phyloP scores from a whole-genome alignment of 345 rosid species.

The Hibiscus trionum region DNA sequence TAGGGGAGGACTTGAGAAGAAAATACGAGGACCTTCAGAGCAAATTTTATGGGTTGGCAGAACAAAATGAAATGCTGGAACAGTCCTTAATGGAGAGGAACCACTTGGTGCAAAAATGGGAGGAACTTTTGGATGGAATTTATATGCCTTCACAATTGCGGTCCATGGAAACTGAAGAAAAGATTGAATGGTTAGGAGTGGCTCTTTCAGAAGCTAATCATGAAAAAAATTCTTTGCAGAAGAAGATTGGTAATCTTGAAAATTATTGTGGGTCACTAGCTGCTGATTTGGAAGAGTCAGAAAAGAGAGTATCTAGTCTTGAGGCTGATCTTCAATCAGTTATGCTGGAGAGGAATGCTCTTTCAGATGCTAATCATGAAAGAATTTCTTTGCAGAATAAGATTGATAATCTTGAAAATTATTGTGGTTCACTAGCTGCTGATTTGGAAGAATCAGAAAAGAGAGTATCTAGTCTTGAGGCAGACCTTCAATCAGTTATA shows the following conservation, averaged over 20 bases:
- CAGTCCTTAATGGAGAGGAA: slow-evolving; percentile 92
- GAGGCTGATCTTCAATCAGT: slow-evolving; percentile 45
- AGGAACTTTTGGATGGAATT: slow-evolving; percentile 58
- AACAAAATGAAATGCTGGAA: slow-evolving; percentile 97
- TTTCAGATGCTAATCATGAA: slow-evolving; percentile 53
- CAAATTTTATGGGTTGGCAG: slow-evolving; percentile 89
- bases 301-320: slow-evolving; percentile 38
- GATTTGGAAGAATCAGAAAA: slow-evolving; percentile 56
- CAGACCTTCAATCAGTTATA: slow-evolving; percentile 37
- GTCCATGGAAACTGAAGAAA: slow-evolving; percentile 67
- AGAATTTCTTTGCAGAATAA: slow-evolving; percentile 57
- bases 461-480: slow-evolving; percentile 45
- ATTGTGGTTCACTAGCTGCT: slow-evolving; percentile 49
- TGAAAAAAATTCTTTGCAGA: slow-evolving; percentile 54
- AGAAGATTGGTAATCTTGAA: slow-evolving; percentile 59
- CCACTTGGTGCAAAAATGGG: slow-evolving; percentile 84
- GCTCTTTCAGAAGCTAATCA: slow-evolving; percentile 57
- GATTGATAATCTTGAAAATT: slow-evolving; percentile 51
- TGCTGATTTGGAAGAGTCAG: slow-evolving; percentile 63
- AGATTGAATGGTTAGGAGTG: slow-evolving; percentile 77
- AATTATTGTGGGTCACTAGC: slow-evolving; percentile 43
- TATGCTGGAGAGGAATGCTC: slow-evolving; percentile 37
- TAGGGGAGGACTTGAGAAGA: slow-evolving; percentile 67
- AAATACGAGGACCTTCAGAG: slow-evolving; percentile 83
- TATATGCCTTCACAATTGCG: slow-evolving; percentile 61